Evolutionary conservation across 164 flowering plant species (phyloP).

Genomic region (Magnolia kwangsiensis): DNA sequence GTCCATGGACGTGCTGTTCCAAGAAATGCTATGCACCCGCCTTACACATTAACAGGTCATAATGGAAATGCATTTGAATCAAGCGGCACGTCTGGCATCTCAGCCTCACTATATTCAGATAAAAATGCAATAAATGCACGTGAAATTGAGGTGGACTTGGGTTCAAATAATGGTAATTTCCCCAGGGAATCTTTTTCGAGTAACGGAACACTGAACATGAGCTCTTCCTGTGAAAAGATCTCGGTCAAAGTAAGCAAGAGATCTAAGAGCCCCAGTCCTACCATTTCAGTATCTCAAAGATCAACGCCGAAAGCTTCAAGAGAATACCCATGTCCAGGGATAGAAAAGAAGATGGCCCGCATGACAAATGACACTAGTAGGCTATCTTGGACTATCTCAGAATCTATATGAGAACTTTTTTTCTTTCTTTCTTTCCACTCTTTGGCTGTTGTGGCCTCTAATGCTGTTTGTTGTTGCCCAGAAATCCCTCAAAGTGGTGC

Average conservation of each 20-base stretch:
- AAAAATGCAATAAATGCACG: slow-evolving; percentile 16
- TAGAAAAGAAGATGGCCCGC: slow-evolving; percentile 25
- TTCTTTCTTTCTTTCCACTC: not conserved
- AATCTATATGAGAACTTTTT: not conserved
- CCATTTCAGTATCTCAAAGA: slow-evolving; percentile 24
- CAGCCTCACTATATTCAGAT: slow-evolving; percentile 18
- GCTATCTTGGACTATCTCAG: slow-evolving; percentile 6
- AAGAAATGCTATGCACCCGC: slow-evolving; percentile 24
- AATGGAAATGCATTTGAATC: slow-evolving; percentile 21
- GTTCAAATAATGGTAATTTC: slow-evolving; percentile 20
- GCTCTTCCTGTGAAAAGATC: slow-evolving; percentile 24
- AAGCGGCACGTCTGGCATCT: slow-evolving; percentile 18
- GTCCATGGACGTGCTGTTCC: slow-evolving; percentile 22
- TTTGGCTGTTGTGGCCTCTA: slow-evolving; percentile 7
- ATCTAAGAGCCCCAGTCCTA: not conserved
- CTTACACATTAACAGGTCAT: slow-evolving; percentile 22
- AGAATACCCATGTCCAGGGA: slow-evolving; percentile 33
- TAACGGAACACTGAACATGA: slow-evolving; percentile 17
- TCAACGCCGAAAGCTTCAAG: slow-evolving; percentile 26
- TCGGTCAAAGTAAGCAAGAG: slow-evolving; percentile 20
- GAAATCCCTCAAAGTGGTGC: slow-evolving; percentile 31
- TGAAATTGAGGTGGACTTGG: slow-evolving; percentile 19
- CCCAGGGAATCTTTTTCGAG: slow-evolving; percentile 10
- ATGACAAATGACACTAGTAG: slow-evolving; percentile 40
- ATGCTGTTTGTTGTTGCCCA: slow-evolving; percentile 19